Evolutionary conservation across 208 protist species (phyloP).

Genomic region (Crithidia bombi): DNA sequence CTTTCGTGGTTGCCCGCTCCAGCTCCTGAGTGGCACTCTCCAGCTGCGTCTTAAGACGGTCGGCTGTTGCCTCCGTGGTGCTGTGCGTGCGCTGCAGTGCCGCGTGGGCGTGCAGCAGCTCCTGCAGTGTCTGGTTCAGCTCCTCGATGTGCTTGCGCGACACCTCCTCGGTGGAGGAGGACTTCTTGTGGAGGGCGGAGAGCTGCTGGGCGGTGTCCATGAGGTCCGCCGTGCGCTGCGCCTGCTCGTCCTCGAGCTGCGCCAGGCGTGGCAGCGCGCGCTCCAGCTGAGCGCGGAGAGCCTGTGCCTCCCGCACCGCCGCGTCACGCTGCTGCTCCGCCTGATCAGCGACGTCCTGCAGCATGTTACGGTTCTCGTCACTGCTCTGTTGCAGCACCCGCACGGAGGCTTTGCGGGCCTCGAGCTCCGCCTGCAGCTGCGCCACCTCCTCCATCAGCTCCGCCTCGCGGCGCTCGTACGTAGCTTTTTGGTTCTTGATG

Average conservation of each 20-base stretch:
- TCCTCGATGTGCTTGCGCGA: slow-evolving; percentile 54
- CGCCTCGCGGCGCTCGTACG: slow-evolving; percentile 36
- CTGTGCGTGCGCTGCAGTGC: slow-evolving; percentile 45
- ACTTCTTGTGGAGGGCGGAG: slow-evolving; percentile 47
- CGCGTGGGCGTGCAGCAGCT: slow-evolving; percentile 45
- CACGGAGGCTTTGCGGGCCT: slow-evolving; percentile 29
- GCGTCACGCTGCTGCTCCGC: slow-evolving; percentile 31
- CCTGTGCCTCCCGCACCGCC: slow-evolving; percentile 38
- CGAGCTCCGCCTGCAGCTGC: slow-evolving; percentile 37
- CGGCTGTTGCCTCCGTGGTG: slow-evolving; percentile 38
- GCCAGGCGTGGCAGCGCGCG: slow-evolving; percentile 54
- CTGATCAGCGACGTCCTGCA: slow-evolving; percentile 29
- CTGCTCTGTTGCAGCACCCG: slow-evolving; percentile 33
- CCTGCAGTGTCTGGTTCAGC: slow-evolving; percentile 43
- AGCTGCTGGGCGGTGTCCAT: slow-evolving; percentile 69
- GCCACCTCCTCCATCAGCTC: slow-evolving; percentile 49
- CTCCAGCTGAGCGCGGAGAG: slow-evolving; percentile 48
- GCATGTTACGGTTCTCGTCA: slow-evolving; percentile 32
- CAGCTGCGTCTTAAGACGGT: slow-evolving; percentile 45
- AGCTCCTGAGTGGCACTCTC: slow-evolving; percentile 43
- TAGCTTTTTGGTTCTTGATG: slow-evolving; percentile 50
- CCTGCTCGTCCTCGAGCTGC: slow-evolving; percentile 58
- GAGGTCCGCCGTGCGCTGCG: slow-evolving; percentile 53
- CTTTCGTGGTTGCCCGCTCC: slow-evolving; percentile 24
- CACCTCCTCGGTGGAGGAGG: slow-evolving; percentile 45